Evolutionary conservation across 2,329 filamentous ascomycete genomes (phyloP), one percentile per base, ranked within the genome.

Genomic region (Colletotrichum somersetense): DNA sequence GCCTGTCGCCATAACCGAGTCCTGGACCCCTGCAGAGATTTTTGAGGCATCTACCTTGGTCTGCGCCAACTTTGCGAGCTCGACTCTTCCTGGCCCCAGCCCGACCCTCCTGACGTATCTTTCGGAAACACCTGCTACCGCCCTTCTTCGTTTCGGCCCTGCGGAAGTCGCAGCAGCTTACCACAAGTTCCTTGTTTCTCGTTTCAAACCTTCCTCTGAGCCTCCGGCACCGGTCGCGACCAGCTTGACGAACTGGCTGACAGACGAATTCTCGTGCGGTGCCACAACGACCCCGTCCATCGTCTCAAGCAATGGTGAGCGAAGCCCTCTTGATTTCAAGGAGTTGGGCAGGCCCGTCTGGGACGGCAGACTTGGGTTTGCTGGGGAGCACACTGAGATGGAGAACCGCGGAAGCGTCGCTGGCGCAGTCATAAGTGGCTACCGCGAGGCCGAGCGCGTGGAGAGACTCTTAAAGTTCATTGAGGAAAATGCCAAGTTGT

Each of bases 301-400:
- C 12, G 11, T 72, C 30, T 72, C 70, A 1, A 55, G 61, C 10
- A 69, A 72, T 46, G 70, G 66, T 4, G 70, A 72, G 66, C 66
- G 70, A 16, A 72, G 70, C 55, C 70, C 70, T n/a, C 55, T 72
- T 20, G 70, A 72, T 33, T 72, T 72, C 48, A 70, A 72, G 55
- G 70, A 72, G 40, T 42, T 72, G 23, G 44, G 70, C 33, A 72
- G 70, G 33, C 66, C 70, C 16, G 70, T 64, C 3, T 72, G 66
- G 70, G 55, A 70, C 23, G 70, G 70, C 4, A 61, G 46, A 14
- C 70, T 72, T 56, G 70, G 70, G 26, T 72, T 72, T 30, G 66
- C 70, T 7, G 70, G 70, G 5, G 70, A 72, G 66, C 70, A 72
- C 66, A 72, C 70, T 35, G 70, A 72, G 42, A 72, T 72, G 70